A percentile compares a stretch with the other conserved stretches of the same genome.
Evolutionary conservation across 2,329 filamentous ascomycete genomes (phyloP).

Genomic region (Trichoderma sp.): DNA sequence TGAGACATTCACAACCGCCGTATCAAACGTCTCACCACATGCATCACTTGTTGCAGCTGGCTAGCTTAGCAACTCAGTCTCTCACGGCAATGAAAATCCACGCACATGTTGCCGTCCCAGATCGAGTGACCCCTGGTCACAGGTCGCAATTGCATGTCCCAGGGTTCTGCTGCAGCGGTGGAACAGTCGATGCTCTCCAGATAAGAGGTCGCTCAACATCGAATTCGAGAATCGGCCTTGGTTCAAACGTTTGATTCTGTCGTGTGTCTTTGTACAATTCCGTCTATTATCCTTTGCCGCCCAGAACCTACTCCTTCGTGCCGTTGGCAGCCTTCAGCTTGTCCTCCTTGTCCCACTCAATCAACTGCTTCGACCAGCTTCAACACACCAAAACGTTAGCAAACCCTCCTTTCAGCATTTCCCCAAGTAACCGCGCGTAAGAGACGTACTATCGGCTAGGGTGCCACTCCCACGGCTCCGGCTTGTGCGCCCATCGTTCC

Average conservation of each 20-base stretch:
- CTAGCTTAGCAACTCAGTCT: background rate
- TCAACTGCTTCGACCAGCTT: constrained; percentile 52
- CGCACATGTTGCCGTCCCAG: background rate
- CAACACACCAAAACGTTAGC: constrained; percentile 9
- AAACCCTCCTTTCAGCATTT: background rate
- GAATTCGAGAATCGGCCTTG: background rate
- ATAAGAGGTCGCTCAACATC: background rate
- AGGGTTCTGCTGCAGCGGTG: no score
- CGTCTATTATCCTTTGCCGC: constrained; percentile 11
- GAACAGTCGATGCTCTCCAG: background rate
- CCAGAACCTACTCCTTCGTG: constrained; percentile 35
- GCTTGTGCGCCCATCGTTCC: constrained; percentile 74
- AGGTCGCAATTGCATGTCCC: no score
- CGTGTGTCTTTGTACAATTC: constrained; percentile 29
- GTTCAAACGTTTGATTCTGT: constrained; percentile 17
- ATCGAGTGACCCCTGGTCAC: background rate
- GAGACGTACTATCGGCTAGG: constrained; percentile 77
- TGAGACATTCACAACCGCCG: background rate
- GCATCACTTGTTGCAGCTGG: background rate
- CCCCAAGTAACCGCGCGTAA: no score
- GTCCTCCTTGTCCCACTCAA: constrained; percentile 50
- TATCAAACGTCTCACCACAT: background rate
- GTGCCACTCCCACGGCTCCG: constrained; percentile 75
- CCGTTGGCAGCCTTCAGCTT: constrained; percentile 39
- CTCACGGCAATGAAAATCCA: background rate